Percentiles rank a stretch among this genome's conserved stretches.
Conservation (phyloP, 2,329 filamentous ascomycete genomes). For the Cladosporium colombiae region DNA sequence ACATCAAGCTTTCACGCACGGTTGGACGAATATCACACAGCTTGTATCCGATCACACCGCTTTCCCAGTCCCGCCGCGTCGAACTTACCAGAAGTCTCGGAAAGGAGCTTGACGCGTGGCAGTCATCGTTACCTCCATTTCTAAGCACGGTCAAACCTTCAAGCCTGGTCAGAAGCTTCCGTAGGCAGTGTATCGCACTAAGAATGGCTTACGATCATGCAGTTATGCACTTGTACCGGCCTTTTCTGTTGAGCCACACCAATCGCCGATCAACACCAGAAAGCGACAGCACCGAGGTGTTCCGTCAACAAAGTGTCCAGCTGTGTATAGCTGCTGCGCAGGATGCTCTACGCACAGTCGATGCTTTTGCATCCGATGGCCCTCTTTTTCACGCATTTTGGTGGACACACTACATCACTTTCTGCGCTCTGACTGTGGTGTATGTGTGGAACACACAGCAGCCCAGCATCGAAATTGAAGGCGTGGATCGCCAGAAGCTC, state of each 20-base stretch:
- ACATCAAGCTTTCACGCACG: constrained; percentile 43
- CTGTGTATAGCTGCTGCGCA: constrained; percentile 21
- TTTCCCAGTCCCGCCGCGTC: constrained; percentile 40
- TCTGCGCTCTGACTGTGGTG: constrained; percentile 51
- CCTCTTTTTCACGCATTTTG: constrained; percentile 48
- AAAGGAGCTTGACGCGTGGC: constrained; percentile 40
- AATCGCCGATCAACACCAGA: neutral
- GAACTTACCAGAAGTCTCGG: constrained; percentile 43
- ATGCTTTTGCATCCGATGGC: constrained; percentile 42
- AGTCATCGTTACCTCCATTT: constrained; percentile 43
- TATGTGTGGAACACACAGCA: constrained; percentile 52
- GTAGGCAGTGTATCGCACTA: constrained; percentile 36
- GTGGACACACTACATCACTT: constrained; percentile 54
- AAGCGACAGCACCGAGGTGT: neutral
- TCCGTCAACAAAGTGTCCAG: constrained; percentile 19
- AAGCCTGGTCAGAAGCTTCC: constrained; percentile 50
- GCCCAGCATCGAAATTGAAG: constrained; percentile 21
- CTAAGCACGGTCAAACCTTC: constrained; percentile 46
- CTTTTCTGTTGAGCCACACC: constrained; percentile 30
- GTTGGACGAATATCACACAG: constrained; percentile 36
- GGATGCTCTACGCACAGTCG: constrained; percentile 33
- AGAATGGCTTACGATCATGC: constrained; percentile 39
- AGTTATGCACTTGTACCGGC: constrained; percentile 40
- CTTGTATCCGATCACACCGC: constrained; percentile 38
- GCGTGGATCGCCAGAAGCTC: constrained; percentile 30